Percentiles rank a stretch among this genome's conserved stretches.
These are phyloP conservation scores for Andrographis paniculata DNA, from an alignment of 305 asterid genomes.

Conservation along the genomic window DNA sequence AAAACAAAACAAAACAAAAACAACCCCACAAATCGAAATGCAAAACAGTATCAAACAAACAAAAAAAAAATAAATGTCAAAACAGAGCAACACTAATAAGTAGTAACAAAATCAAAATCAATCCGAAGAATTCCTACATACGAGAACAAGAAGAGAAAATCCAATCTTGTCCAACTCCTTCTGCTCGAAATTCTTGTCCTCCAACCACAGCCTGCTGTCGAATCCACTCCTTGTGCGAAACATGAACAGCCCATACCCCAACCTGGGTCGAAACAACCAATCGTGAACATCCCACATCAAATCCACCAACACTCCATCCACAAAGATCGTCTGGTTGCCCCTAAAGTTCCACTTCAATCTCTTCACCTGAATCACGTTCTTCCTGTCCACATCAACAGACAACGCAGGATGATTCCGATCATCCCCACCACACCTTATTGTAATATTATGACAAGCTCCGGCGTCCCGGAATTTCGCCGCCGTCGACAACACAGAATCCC, in stretches of 20 bases:
- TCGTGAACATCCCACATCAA: slow-evolving; percentile 92
- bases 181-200: slow-evolving; percentile 34
- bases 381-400: slow-evolving; percentile 55
- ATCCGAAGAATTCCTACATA: slow-evolving; percentile 38
- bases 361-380: slow-evolving; percentile 55
- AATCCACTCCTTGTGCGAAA: slow-evolving; percentile 75
- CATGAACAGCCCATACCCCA: slow-evolving; percentile 51
- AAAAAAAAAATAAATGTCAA: not conserved
- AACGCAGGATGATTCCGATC: slow-evolving; percentile 19
- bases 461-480: slow-evolving; percentile 48
- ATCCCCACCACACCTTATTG: slow-evolving; percentile 37
- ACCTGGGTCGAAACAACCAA: slow-evolving; percentile 38
- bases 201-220: slow-evolving; percentile 77
- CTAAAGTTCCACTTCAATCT: slow-evolving; percentile 82
- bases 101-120: slow-evolving; percentile 7
- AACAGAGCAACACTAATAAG: not conserved
- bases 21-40: too few species aligned
- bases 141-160: slow-evolving; percentile 65
- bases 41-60: too few species aligned
- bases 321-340: slow-evolving; percentile 67
- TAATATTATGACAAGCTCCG: slow-evolving; percentile 44
- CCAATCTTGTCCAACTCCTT: slow-evolving; percentile 34
- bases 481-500: slow-evolving; percentile 40
- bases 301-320: slow-evolving; percentile 72
- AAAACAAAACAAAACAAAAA: too few species aligned